Conservation (phyloP, 2,329 filamentous ascomycete species). For the Juglanconis oblonga region DNA sequence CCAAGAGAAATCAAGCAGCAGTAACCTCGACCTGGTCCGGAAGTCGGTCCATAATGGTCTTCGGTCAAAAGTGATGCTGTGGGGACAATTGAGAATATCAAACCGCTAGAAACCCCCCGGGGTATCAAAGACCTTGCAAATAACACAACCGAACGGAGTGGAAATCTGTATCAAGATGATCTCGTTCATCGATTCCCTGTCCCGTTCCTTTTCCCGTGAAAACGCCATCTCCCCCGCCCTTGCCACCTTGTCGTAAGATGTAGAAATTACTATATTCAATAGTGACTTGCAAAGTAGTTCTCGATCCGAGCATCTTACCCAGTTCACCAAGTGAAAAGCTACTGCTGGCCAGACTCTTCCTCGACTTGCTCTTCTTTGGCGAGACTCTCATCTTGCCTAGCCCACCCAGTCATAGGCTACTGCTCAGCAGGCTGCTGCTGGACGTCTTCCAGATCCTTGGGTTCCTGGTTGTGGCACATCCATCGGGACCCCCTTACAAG, state of each 20-base stretch:
- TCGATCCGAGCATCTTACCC: too few relatives aligned
- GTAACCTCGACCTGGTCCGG: background rate
- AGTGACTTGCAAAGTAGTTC: background rate
- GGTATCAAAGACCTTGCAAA: slow-evolving; percentile 17
- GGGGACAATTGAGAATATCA: background rate
- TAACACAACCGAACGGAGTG: slow-evolving; percentile 2
- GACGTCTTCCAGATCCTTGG: background rate
- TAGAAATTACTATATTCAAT: background rate
- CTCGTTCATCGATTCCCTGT: slow-evolving; percentile 5
- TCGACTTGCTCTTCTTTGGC: too few relatives aligned
- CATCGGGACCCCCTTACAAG: slow-evolving; percentile 33
- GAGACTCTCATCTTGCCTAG: too few relatives aligned
- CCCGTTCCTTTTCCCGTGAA: slow-evolving; percentile 5
- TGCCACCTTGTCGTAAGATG: background rate
- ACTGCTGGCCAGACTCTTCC: too few relatives aligned
- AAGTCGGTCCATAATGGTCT: too few relatives aligned
- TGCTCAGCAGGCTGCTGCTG: background rate
- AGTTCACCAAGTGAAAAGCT: too few relatives aligned
- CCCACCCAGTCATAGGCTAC: too few relatives aligned
- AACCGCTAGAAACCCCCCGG: slow-evolving; percentile 8
- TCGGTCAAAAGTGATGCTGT: too few relatives aligned
- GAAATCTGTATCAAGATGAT: slow-evolving; percentile 4
- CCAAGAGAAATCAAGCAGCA: background rate
- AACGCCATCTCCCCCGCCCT: slow-evolving; percentile 3
- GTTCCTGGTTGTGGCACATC: background rate